Evolutionary conservation across 2,329 filamentous ascomycete genomes (phyloP), one percentile per base, ranked within the genome.

Genomic region (Parastagonospora nodorum): DNA sequence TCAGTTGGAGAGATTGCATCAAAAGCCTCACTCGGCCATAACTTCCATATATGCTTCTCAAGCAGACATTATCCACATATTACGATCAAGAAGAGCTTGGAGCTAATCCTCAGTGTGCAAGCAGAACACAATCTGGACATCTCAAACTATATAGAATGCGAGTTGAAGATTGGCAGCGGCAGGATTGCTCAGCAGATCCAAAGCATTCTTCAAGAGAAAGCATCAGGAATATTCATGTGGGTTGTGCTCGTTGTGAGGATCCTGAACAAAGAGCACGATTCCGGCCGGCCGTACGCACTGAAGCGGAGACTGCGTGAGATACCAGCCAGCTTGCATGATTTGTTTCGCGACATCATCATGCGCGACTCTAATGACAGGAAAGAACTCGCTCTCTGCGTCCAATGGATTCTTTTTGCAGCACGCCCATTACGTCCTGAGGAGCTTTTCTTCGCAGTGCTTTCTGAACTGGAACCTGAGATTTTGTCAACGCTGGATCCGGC

Each of bases 21-120:
- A 4, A 48, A 24, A n/a, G n/a, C n/a, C n/a, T n/a, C n/a, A n/a
- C n/a, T n/a, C 0, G 40, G 43, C 0, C 37, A 61, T 0, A 3
- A 29, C 0, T 58, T 82, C 0, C 63, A 51, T 8, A 35, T 52
- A 7, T 62, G 59, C 10, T 50, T 60, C 8, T 58, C 59, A 5
- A 62, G 59, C 19, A 0, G 81, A 0, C 77, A 80, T 31, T 82
- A 81, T 15, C 80, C 80, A 0, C 48, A 75, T 5, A 75, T 82
- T 16, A 67, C 55, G 1, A 67, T 72, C 37, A 11, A 45, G 4
- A 61, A 58, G 0, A 71, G 72, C 1, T 42, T 71, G 0, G 45
- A 52, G 1, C 19, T 78, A 0, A 51, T 64, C 0, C 53, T 80
- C 0, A 77, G 79, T 31, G 56, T 61, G 0, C 59, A 77, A 50